Evolutionary conservation across 176 grass and related monocot species (phyloP).

Genomic region (Carex myosuroides): DNA sequence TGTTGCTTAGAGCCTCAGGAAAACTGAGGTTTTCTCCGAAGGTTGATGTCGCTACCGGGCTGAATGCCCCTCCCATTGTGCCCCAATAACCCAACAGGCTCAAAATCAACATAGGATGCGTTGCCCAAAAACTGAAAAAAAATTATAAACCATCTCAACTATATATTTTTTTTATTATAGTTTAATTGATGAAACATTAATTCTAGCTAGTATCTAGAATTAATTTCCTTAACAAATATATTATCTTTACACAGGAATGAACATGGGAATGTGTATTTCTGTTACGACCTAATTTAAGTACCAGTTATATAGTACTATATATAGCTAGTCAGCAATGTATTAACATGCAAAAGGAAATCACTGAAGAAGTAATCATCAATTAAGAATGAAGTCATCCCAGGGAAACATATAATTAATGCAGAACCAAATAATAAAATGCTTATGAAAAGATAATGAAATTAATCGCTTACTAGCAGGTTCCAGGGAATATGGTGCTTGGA

Average conservation of each 20-base stretch:
- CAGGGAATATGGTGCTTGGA: conserved; percentile 44
- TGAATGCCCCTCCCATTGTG: conserved; percentile 44
- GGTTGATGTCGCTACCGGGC: conserved; percentile 30
- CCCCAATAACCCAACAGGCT: conserved; percentile 63
- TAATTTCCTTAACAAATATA: background rate
- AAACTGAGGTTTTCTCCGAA: conserved; percentile 63
- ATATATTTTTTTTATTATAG: too few relatives aligned
- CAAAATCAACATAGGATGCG: conserved; percentile 54
- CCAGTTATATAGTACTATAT: background rate
- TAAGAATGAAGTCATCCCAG: background rate
- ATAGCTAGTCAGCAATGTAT: background rate
- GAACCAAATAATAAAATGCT: background rate
- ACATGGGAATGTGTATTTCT: background rate
- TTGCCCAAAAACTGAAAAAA: conserved; percentile 60
- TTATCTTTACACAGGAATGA: background rate
- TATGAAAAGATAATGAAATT: background rate
- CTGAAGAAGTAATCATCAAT: background rate
- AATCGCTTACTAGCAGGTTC: conserved; percentile 52
- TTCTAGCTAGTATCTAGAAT: background rate
- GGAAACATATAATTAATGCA: background rate
- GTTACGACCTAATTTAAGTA: background rate
- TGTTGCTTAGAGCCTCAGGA: conserved; percentile 58
- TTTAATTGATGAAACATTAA: background rate
- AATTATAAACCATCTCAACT: background rate
- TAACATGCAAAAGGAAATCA: background rate